A percentile compares a stretch with the other conserved stretches of the same genome.
phyloP scores from a whole-genome alignment of 148 eudicot genomes.

The Beta vulgaris region DNA sequence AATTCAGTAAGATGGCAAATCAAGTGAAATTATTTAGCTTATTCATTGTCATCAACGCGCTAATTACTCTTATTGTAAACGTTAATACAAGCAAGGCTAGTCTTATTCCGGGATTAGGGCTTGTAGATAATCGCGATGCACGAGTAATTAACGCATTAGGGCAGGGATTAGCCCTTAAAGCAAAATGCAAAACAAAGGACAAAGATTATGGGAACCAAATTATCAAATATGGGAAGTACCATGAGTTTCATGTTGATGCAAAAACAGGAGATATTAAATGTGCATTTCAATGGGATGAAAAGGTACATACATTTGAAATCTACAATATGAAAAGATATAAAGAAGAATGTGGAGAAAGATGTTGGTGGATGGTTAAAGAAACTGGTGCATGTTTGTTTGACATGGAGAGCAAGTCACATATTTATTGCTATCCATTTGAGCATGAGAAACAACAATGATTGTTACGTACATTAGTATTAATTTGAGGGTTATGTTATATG shows the following conservation, averaged over 20 bases:
- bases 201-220: neutral
- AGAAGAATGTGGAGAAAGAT: neutral
- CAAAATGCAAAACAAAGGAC: neutral
- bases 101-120: neutral
- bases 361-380: constrained; percentile 18
- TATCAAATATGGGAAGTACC: neutral
- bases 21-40: neutral
- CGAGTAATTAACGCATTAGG: neutral
- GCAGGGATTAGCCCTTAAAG: neutral
- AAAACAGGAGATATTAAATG: neutral
- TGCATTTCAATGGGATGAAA: constrained; percentile 1
- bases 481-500: too few species aligned
- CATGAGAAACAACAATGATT: too few species aligned
- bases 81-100: neutral
- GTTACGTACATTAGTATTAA: too few species aligned
- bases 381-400: constrained; percentile 7
- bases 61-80: neutral
- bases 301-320: constrained; percentile 1
- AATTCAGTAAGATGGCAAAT: neutral
- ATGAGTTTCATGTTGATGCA: neutral
- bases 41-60: neutral
- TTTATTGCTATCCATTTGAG: neutral
- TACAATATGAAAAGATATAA: neutral
- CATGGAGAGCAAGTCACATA: neutral
- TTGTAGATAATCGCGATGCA: neutral